Base-by-base conservation (phyloP, 306 rosid genomes). In the Carpinus viminea region DNA sequence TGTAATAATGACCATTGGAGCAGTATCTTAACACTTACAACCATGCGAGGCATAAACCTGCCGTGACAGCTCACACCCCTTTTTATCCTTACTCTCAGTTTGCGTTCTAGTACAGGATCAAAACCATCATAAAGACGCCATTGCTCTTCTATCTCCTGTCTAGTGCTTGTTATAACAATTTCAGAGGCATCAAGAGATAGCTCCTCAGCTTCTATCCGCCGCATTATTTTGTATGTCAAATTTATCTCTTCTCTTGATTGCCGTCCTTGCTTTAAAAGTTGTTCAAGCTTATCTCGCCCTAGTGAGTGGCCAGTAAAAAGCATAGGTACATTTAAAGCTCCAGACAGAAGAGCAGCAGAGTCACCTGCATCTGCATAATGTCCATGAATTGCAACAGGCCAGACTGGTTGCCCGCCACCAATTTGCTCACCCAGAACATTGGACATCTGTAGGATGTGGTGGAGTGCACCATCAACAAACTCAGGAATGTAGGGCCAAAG, bases 361-460 rank as follows among this genome's bases (percentile, higher is more conserved):
- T 88, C 88, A 71, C 92, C 92, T 53, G 92, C 92, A 82, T 88
- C 92, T 52, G 92, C 92, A 77, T 88, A 88, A 73, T 88, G 92
- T 17, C 92, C 92, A 72, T 88, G 92, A 51, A 88, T 86, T 17
- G 92, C 92, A 61, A 84, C 73, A 4, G 92, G 92, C 92, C 92
- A 88, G 57, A 84, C 82, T n/a, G 86, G 82, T 54, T 82, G 83
- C 68, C 88, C 89, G 5, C 76, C 72, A 34, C 92, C 90, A 78
- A 88, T 77, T 62, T 88, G 92, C 82, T 83, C 90, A 18, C 92
- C 90, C 72, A 88, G 81, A 86, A 74, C 88, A 74, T 77, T 86
- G 55, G 92, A 88, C 83, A 88, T 82, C 72, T 88, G 90, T 66
- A 78, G 73, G 73, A 88, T 80, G 85, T 88, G 88, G 80, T 51